Conservation (phyloP, 2,329 filamentous ascomycete genomes). For the Epichloe amarillans region DNA sequence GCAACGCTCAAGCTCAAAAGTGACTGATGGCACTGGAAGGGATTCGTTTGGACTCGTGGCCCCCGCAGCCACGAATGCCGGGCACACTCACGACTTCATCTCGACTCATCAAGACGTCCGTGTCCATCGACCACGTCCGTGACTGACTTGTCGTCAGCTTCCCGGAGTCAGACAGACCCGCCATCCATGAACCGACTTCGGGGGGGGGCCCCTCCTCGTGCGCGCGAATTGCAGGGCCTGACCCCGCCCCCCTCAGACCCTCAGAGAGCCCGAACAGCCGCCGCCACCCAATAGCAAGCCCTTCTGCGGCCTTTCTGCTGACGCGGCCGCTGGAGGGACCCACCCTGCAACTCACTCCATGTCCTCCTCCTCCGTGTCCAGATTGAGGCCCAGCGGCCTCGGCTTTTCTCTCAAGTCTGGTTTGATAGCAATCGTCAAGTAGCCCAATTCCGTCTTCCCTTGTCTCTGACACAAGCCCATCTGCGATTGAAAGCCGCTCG, state of each 20-base stretch:
- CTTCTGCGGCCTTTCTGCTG: slow-evolving; percentile 7
- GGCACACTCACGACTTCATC: too few species aligned
- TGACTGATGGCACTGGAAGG: too few species aligned
- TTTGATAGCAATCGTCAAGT: neutral
- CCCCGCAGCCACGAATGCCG: too few species aligned
- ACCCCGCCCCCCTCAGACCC: neutral
- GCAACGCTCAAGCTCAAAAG: too few species aligned
- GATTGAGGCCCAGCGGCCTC: neutral
- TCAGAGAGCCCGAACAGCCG: neutral
- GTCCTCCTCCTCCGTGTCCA: too few species aligned
- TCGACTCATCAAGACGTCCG: too few species aligned
- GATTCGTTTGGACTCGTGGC: too few species aligned
- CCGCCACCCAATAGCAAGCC: neutral
- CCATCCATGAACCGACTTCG: neutral
- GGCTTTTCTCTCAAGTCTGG: too few species aligned
- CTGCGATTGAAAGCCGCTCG: neutral
- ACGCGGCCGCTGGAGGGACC: slow-evolving; percentile 7
- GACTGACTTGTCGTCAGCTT: neutral
- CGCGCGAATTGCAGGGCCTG: neutral
- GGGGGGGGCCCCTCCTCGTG: neutral
- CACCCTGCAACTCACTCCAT: neutral
- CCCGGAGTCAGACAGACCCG: neutral
- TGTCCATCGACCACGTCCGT: neutral
- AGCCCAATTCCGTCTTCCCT: neutral
- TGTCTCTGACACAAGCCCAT: neutral